Percentiles rank a stretch among this genome's conserved stretches.
Evolutionary conservation across 345 rosid species (phyloP).

Genomic region (Pistacia vera): DNA sequence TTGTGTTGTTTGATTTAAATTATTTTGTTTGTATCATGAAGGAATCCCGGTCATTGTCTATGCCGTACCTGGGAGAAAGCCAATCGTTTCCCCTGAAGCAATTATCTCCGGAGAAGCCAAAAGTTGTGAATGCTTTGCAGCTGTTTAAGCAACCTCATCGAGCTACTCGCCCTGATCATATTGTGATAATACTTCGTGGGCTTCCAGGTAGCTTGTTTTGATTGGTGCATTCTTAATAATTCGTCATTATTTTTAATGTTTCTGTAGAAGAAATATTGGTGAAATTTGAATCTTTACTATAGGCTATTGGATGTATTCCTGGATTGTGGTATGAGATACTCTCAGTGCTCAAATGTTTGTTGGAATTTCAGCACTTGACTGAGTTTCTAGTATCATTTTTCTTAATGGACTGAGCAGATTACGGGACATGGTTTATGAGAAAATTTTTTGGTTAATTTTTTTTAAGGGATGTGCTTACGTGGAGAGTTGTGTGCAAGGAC

Average conservation of each 20-base stretch:
- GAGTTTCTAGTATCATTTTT: not conserved
- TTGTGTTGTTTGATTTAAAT: not conserved
- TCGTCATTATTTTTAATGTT: not conserved
- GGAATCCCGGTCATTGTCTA: conserved; percentile 38
- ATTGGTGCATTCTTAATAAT: conserved; percentile 3
- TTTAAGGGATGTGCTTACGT: not conserved
- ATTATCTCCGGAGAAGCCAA: conserved; percentile 50
- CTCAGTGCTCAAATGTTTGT: conserved; percentile 1
- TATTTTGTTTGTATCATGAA: conserved; percentile 17
- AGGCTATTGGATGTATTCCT: not conserved
- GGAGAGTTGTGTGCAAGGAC: not conserved
- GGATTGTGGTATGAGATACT: not conserved
- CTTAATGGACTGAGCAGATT: not conserved
- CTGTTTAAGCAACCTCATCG: conserved; percentile 74
- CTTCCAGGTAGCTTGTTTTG: conserved; percentile 62
- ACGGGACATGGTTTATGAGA: not conserved
- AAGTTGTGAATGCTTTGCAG: conserved; percentile 62
- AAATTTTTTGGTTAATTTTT: not conserved
- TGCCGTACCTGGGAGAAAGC: conserved; percentile 31
- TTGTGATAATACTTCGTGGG: conserved; percentile 89
- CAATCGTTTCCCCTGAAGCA: conserved; percentile 36
- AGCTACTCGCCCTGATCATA: conserved; percentile 72
- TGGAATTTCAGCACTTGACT: not conserved
- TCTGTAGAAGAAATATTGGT: not conserved
- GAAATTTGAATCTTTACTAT: not conserved